These are phyloP conservation scores for Suillus variegatus DNA, from an alignment of 768 basidiomycete species.

Conservation along the genomic window DNA sequence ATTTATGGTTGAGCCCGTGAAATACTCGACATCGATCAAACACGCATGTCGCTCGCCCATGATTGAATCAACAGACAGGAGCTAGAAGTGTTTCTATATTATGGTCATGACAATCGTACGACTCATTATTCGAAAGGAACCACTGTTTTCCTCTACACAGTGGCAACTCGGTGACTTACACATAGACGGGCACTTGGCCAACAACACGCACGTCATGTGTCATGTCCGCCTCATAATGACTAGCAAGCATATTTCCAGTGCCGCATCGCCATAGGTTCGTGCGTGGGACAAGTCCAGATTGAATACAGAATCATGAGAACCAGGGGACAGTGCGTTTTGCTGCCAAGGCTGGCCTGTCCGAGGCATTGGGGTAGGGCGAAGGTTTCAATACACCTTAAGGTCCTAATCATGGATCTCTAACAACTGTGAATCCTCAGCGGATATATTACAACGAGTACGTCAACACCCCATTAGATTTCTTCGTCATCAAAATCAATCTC, in stretches of 20 bases:
- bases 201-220: neutral
- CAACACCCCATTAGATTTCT: slow-evolving; percentile 46
- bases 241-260: too few relatives aligned
- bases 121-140: neutral
- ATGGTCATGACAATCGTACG: neutral
- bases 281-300: too few relatives aligned
- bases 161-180: neutral
- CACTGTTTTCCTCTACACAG: too few relatives aligned
- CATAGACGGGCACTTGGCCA: neutral
- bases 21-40: neutral
- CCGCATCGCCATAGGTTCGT: too few relatives aligned
- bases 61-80: neutral
- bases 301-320: neutral
- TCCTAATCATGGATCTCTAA: neutral
- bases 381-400: neutral
- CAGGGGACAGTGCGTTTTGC: neutral
- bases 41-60: neutral
- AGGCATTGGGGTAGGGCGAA: neutral
- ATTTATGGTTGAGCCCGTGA: neutral
- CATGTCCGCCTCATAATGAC: neutral
- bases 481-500: slow-evolving; percentile 78
- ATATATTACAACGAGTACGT: neutral
- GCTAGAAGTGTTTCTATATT: neutral
- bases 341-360: neutral
- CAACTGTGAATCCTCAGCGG: neutral